A percentile compares a stretch with the other conserved stretches of the same genome.
Evolutionary conservation across 495 filamentous ascomycete genomes (phyloP).

Genomic region (Aspergillus nidulans): DNA sequence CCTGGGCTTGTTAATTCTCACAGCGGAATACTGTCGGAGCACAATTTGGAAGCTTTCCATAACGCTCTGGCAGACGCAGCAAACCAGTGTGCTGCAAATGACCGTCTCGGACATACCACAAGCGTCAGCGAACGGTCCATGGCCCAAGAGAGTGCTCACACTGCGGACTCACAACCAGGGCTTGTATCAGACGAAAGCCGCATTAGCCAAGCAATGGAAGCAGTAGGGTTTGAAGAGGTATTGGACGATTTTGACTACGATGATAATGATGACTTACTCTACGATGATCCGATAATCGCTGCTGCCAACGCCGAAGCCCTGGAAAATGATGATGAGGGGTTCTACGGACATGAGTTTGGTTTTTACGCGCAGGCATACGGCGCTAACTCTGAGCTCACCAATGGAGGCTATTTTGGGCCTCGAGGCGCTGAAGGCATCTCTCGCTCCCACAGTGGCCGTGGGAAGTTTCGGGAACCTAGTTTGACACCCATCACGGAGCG

Average conservation of each 20-base stretch:
- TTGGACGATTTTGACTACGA: slow-evolving; percentile 53
- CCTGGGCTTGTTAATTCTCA: slow-evolving; percentile 29
- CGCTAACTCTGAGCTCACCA: slow-evolving; percentile 51
- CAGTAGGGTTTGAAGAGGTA: slow-evolving; percentile 39
- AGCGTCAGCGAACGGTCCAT: slow-evolving; percentile 42
- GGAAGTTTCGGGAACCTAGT: slow-evolving; percentile 77
- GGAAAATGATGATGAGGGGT: slow-evolving; percentile 85
- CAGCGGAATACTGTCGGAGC: slow-evolving; percentile 47
- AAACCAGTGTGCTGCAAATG: slow-evolving; percentile 65
- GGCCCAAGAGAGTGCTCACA: slow-evolving; percentile 34
- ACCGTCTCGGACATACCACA: slow-evolving; percentile 56
- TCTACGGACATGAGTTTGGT: slow-evolving; percentile 97
- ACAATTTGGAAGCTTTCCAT: slow-evolving; percentile 68
- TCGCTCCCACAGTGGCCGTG: slow-evolving; percentile 64
- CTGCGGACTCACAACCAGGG: slow-evolving; percentile 47
- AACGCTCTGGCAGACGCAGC: slow-evolving; percentile 76
- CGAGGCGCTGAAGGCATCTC: slow-evolving; percentile 57
- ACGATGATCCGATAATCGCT: slow-evolving; percentile 87
- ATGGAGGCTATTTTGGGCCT: slow-evolving; percentile 89
- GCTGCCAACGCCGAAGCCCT: slow-evolving; percentile 92
- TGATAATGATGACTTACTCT: slow-evolving; percentile 58
- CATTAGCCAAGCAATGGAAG: slow-evolving; percentile 37
- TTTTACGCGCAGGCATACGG: slow-evolving; percentile 75
- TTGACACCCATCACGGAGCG: slow-evolving; percentile 95
- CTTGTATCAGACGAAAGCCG: slow-evolving; percentile 44